Conservation (phyloP, 2,329 filamentous ascomycete species). For the Fusarium haematococcum region DNA sequence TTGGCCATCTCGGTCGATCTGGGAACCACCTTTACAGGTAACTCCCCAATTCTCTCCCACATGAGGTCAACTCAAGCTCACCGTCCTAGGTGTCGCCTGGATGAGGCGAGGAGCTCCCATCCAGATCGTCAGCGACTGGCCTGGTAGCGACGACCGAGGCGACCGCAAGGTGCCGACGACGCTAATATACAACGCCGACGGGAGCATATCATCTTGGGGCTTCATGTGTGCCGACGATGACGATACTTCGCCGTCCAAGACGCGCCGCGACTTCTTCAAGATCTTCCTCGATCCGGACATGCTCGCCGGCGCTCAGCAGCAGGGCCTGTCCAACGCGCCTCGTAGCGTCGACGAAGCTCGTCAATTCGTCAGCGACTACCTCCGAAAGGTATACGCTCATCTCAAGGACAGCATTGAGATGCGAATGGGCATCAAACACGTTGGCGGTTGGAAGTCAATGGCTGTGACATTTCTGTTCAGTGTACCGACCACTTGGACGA, state of each 20-base stretch:
- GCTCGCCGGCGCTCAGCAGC: conserved; percentile 55
- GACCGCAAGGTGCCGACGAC: conserved; percentile 68
- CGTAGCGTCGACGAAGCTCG: conserved; percentile 56
- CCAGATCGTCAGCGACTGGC: conserved; percentile 65
- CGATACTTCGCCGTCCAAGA: conserved; percentile 47
- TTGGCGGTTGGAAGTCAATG: conserved; percentile 57
- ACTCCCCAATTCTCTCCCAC: neutral
- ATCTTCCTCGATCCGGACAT: conserved; percentile 63
- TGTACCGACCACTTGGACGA: conserved; percentile 68
- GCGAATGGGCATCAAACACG: conserved; percentile 51
- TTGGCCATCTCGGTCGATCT: conserved; percentile 58
- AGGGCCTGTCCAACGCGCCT: conserved; percentile 58
- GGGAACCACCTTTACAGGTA: conserved; percentile 61
- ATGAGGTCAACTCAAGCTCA: neutral
- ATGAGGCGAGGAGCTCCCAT: conserved; percentile 56
- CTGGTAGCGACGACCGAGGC: conserved; percentile 62
- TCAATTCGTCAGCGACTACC: conserved; percentile 61
- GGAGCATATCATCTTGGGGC: conserved; percentile 62
- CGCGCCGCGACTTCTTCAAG: conserved; percentile 65
- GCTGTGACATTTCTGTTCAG: conserved; percentile 66
- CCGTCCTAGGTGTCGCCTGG: conserved; percentile 49
- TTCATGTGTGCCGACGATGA: conserved; percentile 63
- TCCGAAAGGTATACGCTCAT: conserved; percentile 61
- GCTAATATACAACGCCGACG: conserved; percentile 59
- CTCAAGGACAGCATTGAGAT: conserved; percentile 58